Evolutionary conservation across 352 stramenopile species (phyloP).

Genomic region (Blastocystis sp.): DNA sequence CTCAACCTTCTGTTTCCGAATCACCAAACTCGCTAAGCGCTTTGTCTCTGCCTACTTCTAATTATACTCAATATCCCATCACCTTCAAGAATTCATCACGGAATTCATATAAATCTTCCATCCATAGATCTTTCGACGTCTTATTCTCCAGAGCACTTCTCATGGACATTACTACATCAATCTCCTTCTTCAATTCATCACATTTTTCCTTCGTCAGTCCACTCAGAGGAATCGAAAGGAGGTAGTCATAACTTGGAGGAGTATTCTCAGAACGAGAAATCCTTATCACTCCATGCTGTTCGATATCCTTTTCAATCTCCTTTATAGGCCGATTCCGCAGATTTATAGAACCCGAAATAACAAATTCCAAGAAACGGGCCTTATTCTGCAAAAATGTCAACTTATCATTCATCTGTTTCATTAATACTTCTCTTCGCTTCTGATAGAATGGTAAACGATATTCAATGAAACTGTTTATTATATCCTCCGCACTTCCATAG

Average conservation of each 20-base stretch:
- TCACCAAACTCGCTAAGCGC: not conserved
- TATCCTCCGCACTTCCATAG: constrained; percentile 82
- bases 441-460: constrained; percentile 84
- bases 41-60: not conserved
- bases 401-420: constrained; percentile 80
- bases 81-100: not conserved
- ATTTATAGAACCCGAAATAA: constrained; percentile 86
- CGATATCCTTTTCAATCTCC: constrained; percentile 79
- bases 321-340: constrained; percentile 80
- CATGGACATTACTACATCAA: constrained; percentile 81
- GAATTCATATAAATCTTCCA: constrained; percentile 55
- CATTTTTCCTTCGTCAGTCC: constrained; percentile 91
- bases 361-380: constrained; percentile 91
- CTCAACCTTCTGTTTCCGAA: not conserved
- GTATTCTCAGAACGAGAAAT: constrained; percentile 70
- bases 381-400: constrained; percentile 88
- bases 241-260: constrained; percentile 86
- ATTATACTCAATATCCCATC: not conserved
- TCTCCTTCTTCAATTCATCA: constrained; percentile 84
- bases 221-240: constrained; percentile 95
- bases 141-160: constrained; percentile 83
- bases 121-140: constrained; percentile 83
- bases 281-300: constrained; percentile 73
- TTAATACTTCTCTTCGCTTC: constrained; percentile 79
- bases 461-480: constrained; percentile 89